A percentile compares a stretch with the other conserved stretches of the same genome.
Conservation (phyloP, 345 rosid genomes). For the Populus nigra region DNA sequence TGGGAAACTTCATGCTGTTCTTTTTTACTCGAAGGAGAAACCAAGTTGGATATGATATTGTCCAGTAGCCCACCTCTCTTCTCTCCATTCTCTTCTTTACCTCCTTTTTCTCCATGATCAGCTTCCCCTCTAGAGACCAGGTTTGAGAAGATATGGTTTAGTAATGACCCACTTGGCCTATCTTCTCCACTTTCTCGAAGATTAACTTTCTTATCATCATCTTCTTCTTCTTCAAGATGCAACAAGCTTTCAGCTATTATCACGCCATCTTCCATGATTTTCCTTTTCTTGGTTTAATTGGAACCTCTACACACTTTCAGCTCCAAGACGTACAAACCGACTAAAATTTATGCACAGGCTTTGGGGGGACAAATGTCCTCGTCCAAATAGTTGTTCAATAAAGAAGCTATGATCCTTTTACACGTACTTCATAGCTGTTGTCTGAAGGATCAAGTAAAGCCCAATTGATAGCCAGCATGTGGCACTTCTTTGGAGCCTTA, state of each 20-base stretch:
- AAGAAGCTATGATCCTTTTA: background rate
- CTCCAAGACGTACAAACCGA: background rate
- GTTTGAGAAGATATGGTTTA: constrained; percentile 26
- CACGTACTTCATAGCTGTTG: constrained; percentile 29
- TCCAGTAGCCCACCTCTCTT: constrained; percentile 31
- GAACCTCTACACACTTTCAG: background rate
- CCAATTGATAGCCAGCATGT: background rate
- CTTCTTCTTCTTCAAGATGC: constrained; percentile 19
- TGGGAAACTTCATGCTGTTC: background rate
- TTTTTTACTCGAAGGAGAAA: constrained; percentile 33
- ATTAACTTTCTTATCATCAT: background rate
- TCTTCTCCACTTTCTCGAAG: constrained; percentile 9
- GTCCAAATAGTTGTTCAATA: background rate
- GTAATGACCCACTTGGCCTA: constrained; percentile 5
- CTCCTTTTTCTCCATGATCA: background rate
- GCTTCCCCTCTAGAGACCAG: constrained; percentile 19
- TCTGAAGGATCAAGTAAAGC: background rate
- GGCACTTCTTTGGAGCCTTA: background rate
- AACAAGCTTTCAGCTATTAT: constrained; percentile 37
- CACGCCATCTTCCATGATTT: constrained; percentile 46
- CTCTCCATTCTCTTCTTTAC: constrained; percentile 11
- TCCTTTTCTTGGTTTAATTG: background rate
- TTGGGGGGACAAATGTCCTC: constrained; percentile 7
- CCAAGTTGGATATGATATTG: constrained; percentile 30
- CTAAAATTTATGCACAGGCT: background rate